These are phyloP conservation scores for Aureobasidium sp. DNA, from an alignment of 2,329 filamentous ascomycete genomes.

Conservation along the genomic window DNA sequence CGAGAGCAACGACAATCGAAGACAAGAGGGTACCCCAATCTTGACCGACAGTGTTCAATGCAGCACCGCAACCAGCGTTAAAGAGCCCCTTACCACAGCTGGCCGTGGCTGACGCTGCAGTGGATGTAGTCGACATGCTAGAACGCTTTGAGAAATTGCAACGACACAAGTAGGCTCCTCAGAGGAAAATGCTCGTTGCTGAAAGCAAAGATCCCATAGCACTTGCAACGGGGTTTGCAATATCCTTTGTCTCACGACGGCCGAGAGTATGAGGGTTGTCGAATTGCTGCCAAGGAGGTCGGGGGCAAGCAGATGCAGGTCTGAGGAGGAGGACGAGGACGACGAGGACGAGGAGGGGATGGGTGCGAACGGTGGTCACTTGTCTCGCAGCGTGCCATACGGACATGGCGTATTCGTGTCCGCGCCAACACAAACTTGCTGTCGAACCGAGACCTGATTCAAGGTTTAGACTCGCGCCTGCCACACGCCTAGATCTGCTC, in stretches of 20 bases:
- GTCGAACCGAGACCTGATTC: background rate
- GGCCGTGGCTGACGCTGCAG: background rate
- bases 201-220: background rate
- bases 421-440: constrained; percentile 8
- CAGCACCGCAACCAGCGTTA: constrained; percentile 6
- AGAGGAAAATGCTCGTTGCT: background rate
- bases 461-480: constrained; percentile 2
- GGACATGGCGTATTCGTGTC: background rate
- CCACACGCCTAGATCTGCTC: background rate
- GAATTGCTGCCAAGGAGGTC: background rate
- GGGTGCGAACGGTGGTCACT: background rate
- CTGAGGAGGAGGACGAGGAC: background rate
- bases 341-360: background rate
- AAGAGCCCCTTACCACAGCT: background rate
- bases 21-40: constrained; percentile 32
- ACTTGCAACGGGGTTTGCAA: background rate
- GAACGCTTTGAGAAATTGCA: background rate
- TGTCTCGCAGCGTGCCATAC: background rate
- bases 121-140: background rate
- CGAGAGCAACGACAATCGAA: constrained; percentile 30
- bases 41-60: constrained; percentile 15
- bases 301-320: background rate
- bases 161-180: background rate
- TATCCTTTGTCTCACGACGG: background rate
- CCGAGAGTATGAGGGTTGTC: background rate